phyloP scores from a whole-genome alignment of 345 rosid species.

The Draba incana region DNA sequence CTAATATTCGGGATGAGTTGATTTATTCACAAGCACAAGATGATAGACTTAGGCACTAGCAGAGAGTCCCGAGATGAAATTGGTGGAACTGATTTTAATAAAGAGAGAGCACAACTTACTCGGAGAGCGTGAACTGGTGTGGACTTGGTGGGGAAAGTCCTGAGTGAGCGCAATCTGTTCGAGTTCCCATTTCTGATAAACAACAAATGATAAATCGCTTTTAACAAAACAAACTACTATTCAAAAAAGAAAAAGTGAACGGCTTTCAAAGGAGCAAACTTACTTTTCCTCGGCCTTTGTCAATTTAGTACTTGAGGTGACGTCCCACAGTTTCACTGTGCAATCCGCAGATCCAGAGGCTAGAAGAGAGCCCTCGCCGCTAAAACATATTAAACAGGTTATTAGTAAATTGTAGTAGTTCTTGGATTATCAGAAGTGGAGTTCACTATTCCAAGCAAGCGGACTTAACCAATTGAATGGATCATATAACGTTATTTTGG shows the following conservation, averaged over 20 bases:
- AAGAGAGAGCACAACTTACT: conserved; percentile 43
- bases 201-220: conserved; percentile 11
- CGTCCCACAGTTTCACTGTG: conserved; percentile 93
- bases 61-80: background rate
- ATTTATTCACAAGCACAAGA: background rate
- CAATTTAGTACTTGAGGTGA: conserved; percentile 64
- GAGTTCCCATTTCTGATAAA: conserved; percentile 67
- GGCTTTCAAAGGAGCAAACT: conserved; percentile 35
- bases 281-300: conserved; percentile 73
- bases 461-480: no score
- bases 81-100: background rate
- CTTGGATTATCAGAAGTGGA: conserved; percentile 1
- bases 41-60: background rate
- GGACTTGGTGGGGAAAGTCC: conserved; percentile 81
- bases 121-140: conserved; percentile 75
- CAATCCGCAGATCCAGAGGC: conserved; percentile 98
- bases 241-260: conserved; percentile 2
- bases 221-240: conserved; percentile 14
- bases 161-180: conserved; percentile 74
- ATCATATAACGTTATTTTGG: background rate
- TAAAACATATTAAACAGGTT: conserved; percentile 42
- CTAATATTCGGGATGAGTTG: background rate
- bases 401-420: background rate
- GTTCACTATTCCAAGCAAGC: conserved; percentile 1
- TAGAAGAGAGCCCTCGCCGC: conserved; percentile 91